phyloP scores from a whole-genome alignment of 495 filamentous ascomycete genomes.

The Jackrogersella minutella region DNA sequence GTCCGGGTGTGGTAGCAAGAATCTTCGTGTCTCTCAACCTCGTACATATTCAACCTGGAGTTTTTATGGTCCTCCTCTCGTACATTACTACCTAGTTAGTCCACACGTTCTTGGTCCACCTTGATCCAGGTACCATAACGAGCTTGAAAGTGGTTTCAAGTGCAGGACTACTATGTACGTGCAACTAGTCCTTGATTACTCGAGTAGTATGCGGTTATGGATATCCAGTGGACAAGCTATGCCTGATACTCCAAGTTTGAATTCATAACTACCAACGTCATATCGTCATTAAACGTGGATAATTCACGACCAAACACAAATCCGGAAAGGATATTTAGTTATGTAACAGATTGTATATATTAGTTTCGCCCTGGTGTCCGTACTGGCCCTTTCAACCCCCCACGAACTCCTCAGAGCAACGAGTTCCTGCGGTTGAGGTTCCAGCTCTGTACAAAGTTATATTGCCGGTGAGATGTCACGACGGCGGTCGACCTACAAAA shows the following conservation, averaged over 20 bases:
- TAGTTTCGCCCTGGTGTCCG: constrained; percentile 23
- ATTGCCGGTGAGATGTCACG: constrained; percentile 32
- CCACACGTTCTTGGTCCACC: not conserved
- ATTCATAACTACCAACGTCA: not conserved
- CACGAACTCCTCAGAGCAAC: constrained; percentile 8
- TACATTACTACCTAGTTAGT: not conserved
- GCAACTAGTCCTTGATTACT: too few species aligned
- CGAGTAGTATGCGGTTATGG: too few species aligned
- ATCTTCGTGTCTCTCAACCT: constrained; percentile 2
- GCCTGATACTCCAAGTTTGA: not conserved
- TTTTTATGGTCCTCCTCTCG: not conserved
- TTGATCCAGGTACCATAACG: too few species aligned
- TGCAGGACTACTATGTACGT: too few species aligned
- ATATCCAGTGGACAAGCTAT: too few species aligned
- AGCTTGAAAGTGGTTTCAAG: too few species aligned
- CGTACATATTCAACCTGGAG: constrained; percentile 26
- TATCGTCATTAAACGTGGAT: not conserved
- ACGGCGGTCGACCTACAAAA: constrained; percentile 27
- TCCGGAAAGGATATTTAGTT: not conserved
- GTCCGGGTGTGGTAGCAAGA: constrained; percentile 19
- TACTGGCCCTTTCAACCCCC: not conserved
- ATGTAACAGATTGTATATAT: constrained; percentile 35
- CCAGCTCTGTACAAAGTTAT: constrained; percentile 30
- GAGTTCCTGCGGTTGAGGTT: constrained; percentile 9
- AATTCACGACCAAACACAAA: not conserved